Conservation (phyloP, 1,284 basidiomycete genomes). For the Phylloporus sp. region DNA sequence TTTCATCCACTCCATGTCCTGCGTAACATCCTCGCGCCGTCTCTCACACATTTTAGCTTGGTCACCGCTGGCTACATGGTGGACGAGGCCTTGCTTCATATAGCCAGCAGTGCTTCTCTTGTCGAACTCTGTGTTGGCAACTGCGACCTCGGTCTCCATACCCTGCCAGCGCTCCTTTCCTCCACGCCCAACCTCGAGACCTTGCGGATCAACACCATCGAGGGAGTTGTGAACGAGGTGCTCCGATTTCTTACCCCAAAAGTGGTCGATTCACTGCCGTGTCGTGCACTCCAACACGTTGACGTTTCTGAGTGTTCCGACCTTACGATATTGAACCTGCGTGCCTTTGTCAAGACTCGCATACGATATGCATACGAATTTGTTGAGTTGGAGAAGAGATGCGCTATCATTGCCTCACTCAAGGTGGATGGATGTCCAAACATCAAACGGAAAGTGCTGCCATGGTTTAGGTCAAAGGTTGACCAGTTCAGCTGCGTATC, state of each 20-base stretch:
- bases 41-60: constrained; percentile 28
- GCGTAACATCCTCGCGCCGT: constrained; percentile 29
- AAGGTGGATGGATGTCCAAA: constrained; percentile 64
- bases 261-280: constrained; percentile 42
- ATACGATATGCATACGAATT: constrained; percentile 19
- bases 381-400: constrained; percentile 11
- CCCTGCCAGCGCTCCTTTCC: constrained; percentile 48
- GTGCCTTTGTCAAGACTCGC: constrained; percentile 64
- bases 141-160: constrained; percentile 22
- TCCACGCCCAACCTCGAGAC: constrained; percentile 48
- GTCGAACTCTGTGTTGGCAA: constrained; percentile 28
- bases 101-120: constrained; percentile 30
- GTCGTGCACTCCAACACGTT: constrained; percentile 60
- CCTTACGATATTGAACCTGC: constrained; percentile 58
- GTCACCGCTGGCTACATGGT: not conserved
- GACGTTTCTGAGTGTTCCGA: constrained; percentile 64
- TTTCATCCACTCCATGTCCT: constrained; percentile 12
- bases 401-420: constrained; percentile 50
- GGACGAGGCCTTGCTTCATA: constrained; percentile 22
- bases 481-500: constrained; percentile 65
- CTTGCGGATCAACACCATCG: constrained; percentile 51
- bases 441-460: constrained; percentile 61
- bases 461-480: constrained; percentile 67
- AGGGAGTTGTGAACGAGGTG: constrained; percentile 46
- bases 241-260: constrained; percentile 50